Conservation (phyloP, 2,329 filamentous ascomycete genomes). For the Monilinia vaccinii-corymbosi region DNA sequence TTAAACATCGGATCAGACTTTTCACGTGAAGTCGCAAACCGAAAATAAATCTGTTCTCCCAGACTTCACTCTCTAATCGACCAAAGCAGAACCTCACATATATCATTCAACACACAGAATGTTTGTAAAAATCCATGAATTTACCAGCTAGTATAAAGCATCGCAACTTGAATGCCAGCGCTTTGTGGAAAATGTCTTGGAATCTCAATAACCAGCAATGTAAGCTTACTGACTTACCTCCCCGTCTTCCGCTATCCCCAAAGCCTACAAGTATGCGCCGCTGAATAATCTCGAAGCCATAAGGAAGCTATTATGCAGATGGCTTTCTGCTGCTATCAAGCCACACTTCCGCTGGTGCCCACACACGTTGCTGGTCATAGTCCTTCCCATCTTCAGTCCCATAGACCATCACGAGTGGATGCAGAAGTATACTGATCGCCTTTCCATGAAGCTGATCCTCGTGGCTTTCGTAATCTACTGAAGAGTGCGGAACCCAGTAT, state of each 20-base stretch:
- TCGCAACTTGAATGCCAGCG: neutral
- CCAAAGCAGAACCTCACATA: neutral
- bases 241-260: too few relatives aligned
- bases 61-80: neutral
- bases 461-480: slow-evolving; percentile 12
- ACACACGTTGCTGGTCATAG: slow-evolving; percentile 16
- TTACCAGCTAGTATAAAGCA: neutral
- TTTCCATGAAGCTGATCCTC: slow-evolving; percentile 12
- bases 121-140: neutral
- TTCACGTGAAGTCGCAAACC: neutral
- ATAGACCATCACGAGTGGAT: slow-evolving; percentile 12
- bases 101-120: neutral
- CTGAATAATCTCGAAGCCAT: neutral
- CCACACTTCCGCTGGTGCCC: slow-evolving; percentile 17
- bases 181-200: neutral
- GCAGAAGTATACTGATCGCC: slow-evolving; percentile 13
- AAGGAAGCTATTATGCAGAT: neutral
- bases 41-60: neutral
- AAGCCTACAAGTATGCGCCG: neutral
- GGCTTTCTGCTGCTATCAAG: slow-evolving; percentile 15
- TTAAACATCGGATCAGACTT: neutral
- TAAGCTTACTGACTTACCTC: neutral
- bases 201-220: neutral
- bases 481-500: slow-evolving; percentile 6
- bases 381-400: slow-evolving; percentile 18